Evolutionary conservation across 805 yeast species (phyloP), one percentile per base, ranked within the genome.

Genomic region (Saccharomycopsis selenospora): DNA sequence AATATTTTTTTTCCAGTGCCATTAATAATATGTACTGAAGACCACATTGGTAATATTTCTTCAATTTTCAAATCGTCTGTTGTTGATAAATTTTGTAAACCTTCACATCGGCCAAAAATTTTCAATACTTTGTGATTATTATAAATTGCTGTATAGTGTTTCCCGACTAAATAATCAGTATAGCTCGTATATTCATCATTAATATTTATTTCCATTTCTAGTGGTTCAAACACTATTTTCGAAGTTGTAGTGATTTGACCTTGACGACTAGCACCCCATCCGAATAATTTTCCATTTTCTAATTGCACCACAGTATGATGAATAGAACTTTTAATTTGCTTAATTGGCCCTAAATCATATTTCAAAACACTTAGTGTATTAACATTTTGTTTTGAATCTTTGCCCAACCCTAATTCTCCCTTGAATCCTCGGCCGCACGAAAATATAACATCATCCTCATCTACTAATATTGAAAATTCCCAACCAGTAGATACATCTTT

Each of bases 341-440:
- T 41, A 11, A 61, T 46, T 13, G 17, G 17, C 1, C 47, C 46
- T 1, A 28, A 6, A n/a, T 45, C 45, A 50, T 62, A 3, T 50
- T 50, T 23, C 53, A 54, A 11, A 43, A 27, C 43, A 4, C 11
- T 45, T 36, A 26, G 8, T 56, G 48, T 3, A 24, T 14, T 43
- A n/a, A n/a, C n/a, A 30, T 14, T 44, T 28, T 40, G 20, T 43
- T 2, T n/a, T n/a, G 41, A 4, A 50, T 43, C 28, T 30, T 8
- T 46, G 0, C 77, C 81, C 7, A 66, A 52, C 0, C 95, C 96
- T 28, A 88, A 65, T 59, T 87, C 95, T 0, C 96, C 95, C 49
- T 77, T 77, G 0, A 65, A 61, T 0, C 95, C 96, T 3, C 51
- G 29, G 0, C 96, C 96, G 53, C 78, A 66, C 0, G 70, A 65